Percentiles rank a stretch among this genome's conserved stretches.
phyloP scores from a whole-genome alignment of 805 yeast species.

The Lipomyces anomalus region DNA sequence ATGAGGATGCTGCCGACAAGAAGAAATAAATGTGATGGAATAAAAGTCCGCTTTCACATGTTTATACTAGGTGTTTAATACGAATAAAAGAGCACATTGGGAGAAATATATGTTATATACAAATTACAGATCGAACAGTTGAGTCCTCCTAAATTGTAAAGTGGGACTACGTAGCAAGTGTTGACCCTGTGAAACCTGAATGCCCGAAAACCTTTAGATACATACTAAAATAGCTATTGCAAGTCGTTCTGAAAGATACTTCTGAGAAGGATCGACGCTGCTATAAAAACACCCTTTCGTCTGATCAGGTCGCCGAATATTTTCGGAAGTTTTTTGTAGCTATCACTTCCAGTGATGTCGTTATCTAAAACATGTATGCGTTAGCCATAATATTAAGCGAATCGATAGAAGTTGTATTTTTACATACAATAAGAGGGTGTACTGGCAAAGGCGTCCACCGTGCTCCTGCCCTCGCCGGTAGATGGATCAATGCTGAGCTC shows the following conservation, averaged over 20 bases:
- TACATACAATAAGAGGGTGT: conserved; percentile 11
- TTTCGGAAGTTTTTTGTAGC: conserved; percentile 5
- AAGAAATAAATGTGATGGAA: conserved; percentile 75
- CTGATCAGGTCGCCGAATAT: conserved; percentile 10
- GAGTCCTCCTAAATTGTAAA: too few species aligned
- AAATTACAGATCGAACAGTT: too few species aligned
- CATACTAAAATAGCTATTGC: too few species aligned
- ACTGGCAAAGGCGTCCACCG: conserved; percentile 8
- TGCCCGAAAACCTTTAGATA: too few species aligned
- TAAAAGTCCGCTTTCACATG: conserved; percentile 1
- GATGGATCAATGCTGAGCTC: conserved; percentile 6
- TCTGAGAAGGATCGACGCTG: conserved; percentile 11
- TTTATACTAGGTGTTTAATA: background rate
- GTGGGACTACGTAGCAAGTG: too few species aligned
- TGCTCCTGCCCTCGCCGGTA: conserved; percentile 16
- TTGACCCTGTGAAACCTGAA: too few species aligned
- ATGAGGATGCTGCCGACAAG: conserved; percentile 89
- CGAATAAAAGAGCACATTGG: background rate
- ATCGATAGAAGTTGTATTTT: background rate
- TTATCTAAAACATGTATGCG: conserved; percentile 5
- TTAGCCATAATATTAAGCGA: background rate
- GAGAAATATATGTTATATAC: too few species aligned
- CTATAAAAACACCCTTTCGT: conserved; percentile 11
- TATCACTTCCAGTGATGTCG: conserved; percentile 8
- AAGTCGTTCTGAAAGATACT: conserved; percentile 8